Evolutionary conservation across 148 eudicot species (phyloP).

Genomic region (Chenopodium quinoa): DNA sequence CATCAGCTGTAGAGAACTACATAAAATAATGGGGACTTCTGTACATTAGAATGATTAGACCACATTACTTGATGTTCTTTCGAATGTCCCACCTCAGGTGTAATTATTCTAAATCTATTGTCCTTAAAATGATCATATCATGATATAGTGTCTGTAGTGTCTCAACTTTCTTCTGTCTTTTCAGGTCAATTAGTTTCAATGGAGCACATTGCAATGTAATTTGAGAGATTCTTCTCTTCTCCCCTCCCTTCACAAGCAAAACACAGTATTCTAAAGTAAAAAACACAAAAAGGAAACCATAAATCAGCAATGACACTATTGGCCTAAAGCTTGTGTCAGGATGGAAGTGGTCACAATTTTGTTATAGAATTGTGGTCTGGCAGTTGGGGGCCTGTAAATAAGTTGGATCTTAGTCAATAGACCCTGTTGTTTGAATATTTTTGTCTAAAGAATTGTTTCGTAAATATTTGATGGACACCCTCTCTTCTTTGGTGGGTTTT

Average conservation of each 20-base stretch:
- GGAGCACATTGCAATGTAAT: too few relatives aligned
- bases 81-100: neutral
- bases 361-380: too few relatives aligned
- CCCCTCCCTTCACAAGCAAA: too few relatives aligned
- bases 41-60: neutral
- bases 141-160: neutral
- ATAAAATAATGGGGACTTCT: neutral
- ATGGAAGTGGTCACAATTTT: neutral
- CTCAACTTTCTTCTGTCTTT: too few relatives aligned
- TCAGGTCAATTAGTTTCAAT: too few relatives aligned
- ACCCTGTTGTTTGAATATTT: neutral
- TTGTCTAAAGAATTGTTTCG: neutral
- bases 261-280: too few relatives aligned
- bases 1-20: neutral
- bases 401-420: neutral
- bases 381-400: too few relatives aligned
- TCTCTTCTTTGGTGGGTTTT: neutral
- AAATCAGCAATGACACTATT: neutral
- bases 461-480: neutral
- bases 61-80: neutral
- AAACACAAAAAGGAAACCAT: neutral
- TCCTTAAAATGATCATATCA: neutral
- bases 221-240: too few relatives aligned
- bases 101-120: neutral
- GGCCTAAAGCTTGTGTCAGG: neutral